Evolutionary conservation across 331 rosid species (phyloP), one percentile per base, ranked within the genome.

Genomic region (Telfairia occidentalis): DNA sequence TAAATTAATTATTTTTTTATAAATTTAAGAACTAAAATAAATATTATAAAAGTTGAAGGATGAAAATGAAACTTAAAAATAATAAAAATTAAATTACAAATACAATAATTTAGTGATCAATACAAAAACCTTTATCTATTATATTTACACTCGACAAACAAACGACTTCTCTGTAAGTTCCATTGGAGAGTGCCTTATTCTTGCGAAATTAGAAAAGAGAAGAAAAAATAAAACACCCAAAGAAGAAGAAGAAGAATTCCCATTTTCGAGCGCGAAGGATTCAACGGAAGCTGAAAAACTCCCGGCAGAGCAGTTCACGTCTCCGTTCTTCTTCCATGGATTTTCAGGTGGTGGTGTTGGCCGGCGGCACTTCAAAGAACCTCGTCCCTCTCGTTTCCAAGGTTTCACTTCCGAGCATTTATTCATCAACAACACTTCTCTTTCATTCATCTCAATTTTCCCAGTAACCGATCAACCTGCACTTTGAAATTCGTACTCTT

Each of bases 331-430:
- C 40, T 35, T 29, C 12, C 45, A 92, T 95, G 99, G 97, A 95
- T 85, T 95, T 92, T 64, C 97, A 95, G 75, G 99, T 95, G 77
- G 97, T 95, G 28, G 92, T 95, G 77, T 87, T 95, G 53, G 97
- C 97, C 78, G 99, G 97, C 34, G 99, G 97, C 76, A 73, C 84
- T 81, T 85, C 97, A 15, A 95, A 86, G 85, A 87, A 90, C 0
- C 99, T 95, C 77, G 82, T 83, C 70, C 99, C 99, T 65, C 89
- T 95, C 32, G 93, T 89, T 67, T 95, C 97, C 48, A 76, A 87
- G 98, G 98, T 92, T 75, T 29, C 29, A 24, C n/a, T 34, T 12
- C 19, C 26, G 7, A 23, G 8, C 55, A 42, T 43, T 6, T 43
- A 0, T 28, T 46, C 58, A 46, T 46, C 55, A 15, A 45, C 55